phyloP scores from a whole-genome alignment of 2,329 filamentous ascomycete species.

The Pseudopyrenochaeta lycopersici region DNA sequence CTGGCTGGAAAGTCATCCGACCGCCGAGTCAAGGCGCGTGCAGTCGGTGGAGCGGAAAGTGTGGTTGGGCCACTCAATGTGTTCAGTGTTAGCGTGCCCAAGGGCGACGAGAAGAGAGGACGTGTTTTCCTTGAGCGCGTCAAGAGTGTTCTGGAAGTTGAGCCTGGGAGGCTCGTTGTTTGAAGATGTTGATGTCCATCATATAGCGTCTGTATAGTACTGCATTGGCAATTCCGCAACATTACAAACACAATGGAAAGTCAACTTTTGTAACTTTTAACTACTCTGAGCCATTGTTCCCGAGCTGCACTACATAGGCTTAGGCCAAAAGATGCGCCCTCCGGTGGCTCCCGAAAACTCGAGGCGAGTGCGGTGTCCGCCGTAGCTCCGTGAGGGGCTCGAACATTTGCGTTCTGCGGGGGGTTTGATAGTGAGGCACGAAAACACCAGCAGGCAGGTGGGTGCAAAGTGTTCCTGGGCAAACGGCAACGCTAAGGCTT shows the following conservation, averaged over 20 bases:
- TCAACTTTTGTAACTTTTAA: neutral
- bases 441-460: neutral
- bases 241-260: neutral
- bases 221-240: neutral
- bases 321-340: neutral
- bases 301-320: neutral
- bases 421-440: too few species aligned
- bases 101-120: slow-evolving; percentile 82
- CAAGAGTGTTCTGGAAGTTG: slow-evolving; percentile 73
- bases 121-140: slow-evolving; percentile 84
- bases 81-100: slow-evolving; percentile 82
- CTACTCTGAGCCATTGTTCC: neutral
- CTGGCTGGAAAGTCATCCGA: slow-evolving; percentile 56
- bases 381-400: too few species aligned
- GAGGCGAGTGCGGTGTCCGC: neutral
- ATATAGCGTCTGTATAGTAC: slow-evolving; percentile 39
- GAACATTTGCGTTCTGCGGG: neutral
- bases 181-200: slow-evolving; percentile 24
- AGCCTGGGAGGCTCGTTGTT: slow-evolving; percentile 50
- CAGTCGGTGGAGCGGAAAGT: slow-evolving; percentile 36
- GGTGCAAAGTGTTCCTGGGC: slow-evolving; percentile 13
- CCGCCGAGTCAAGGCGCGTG: slow-evolving; percentile 37
- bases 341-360: slow-evolving; percentile 8
- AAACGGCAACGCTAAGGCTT: slow-evolving; percentile 26
- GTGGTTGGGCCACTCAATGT: slow-evolving; percentile 70